Conservation (phyloP, 345 rosid genomes). For the Euphorbia lathyris region DNA sequence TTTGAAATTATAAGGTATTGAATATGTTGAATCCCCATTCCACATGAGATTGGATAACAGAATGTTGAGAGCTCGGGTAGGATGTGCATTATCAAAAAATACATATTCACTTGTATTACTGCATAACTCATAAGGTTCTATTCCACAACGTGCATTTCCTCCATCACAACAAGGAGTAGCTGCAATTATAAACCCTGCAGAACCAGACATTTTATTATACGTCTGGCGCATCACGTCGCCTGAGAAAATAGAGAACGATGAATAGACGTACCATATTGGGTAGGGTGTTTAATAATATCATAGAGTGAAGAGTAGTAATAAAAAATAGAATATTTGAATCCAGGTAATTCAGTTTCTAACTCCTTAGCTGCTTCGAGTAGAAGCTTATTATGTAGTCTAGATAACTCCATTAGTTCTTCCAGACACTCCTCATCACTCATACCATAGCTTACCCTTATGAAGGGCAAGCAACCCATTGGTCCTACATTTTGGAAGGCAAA, state of each 20-base stretch:
- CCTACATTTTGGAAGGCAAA: constrained; percentile 22
- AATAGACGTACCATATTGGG: too few relatives aligned
- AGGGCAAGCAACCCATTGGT: constrained; percentile 13
- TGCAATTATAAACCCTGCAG: neutral
- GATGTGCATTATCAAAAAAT: constrained; percentile 14
- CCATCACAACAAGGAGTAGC: neutral
- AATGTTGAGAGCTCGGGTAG: neutral
- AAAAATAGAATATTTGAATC: constrained; percentile 10
- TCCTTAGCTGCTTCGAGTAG: neutral
- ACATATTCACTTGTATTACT: constrained; percentile 11
- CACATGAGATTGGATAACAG: constrained; percentile 5
- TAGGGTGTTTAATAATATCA: neutral
- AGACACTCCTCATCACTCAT: neutral
- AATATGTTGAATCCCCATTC: neutral
- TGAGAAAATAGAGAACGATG: too few relatives aligned
- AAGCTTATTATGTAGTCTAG: constrained; percentile 2
- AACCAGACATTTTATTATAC: too few relatives aligned
- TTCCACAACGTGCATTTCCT: neutral
- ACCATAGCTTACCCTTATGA: neutral
- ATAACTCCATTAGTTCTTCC: neutral
- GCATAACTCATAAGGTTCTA: constrained; percentile 17
- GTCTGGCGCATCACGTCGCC: too few relatives aligned
- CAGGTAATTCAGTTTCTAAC: neutral
- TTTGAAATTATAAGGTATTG: constrained; percentile 10
- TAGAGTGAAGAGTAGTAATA: constrained; percentile 4